Conservation (phyloP, 106 monocot genomes). For the Dendrobium catenatum region DNA sequence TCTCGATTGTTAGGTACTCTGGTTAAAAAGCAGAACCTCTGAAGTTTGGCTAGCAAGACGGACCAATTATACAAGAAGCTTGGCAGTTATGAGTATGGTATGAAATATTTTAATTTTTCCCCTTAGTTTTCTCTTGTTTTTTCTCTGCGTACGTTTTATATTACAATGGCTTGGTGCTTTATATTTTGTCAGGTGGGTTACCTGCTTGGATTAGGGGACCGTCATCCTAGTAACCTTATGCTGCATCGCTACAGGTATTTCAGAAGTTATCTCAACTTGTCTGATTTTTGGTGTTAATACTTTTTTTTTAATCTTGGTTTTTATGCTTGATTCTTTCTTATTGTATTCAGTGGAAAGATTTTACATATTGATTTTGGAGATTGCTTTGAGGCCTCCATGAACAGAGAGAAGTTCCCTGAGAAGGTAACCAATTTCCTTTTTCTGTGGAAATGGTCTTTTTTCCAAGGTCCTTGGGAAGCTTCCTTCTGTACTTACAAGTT, state of each 20-base stretch:
- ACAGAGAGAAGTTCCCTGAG: constrained; percentile 96
- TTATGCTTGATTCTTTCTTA: neutral
- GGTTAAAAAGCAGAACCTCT: constrained; percentile 96
- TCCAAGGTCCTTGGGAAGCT: neutral
- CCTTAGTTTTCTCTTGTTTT: neutral
- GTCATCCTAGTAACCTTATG: constrained; percentile 99
- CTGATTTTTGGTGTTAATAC: neutral
- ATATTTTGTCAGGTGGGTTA: constrained; percentile 78
- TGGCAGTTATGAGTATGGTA: constrained; percentile 99
- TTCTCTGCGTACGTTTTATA: neutral
- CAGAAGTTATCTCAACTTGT: neutral
- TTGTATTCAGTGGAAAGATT: constrained; percentile 82
- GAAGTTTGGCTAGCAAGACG: constrained; percentile 98
- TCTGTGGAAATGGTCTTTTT: neutral
- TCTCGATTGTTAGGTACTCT: constrained; percentile 59
- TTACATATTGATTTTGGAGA: constrained; percentile 99
- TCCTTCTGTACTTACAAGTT: neutral
- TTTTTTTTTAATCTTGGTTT: neutral
- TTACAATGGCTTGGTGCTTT: neutral
- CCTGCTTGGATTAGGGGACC: constrained; percentile 92
- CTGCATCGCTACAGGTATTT: constrained; percentile 80
- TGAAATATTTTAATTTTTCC: neutral
- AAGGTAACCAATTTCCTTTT: constrained; percentile 31
- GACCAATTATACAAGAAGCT: constrained; percentile 96
- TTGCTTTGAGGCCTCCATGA: constrained; percentile 99